Base-by-base conservation (phyloP, 2,329 filamentous ascomycete species). In the Hypocrella siamensis region DNA sequence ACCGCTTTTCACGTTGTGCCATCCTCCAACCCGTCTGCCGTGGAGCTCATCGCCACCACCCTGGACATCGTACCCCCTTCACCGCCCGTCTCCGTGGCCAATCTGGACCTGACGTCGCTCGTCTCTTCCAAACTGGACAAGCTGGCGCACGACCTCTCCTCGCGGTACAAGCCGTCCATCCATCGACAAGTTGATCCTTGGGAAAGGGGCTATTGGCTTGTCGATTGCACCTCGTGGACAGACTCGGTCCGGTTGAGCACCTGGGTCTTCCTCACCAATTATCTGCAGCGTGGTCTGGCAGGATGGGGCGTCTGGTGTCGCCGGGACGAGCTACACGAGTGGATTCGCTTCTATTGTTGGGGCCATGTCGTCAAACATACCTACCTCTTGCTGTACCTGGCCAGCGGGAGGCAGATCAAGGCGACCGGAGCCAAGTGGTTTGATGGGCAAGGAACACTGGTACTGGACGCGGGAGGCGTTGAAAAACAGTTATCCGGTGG, bases 131-230 rank as follows among this genome's bases (percentile, higher is more conserved):
- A 65, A 40, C 57, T 83, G 2, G 63, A 63, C 3, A 48, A 55
- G 31, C 45, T 53, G 0, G 60, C 66, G n/a, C 56, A 70, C 17
- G 59, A 67, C 12, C 53, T 75, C 4, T 40, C 53, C 0, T 60
- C 58, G 3, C 63, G 66, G 4, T 82, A 70, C 49, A 58, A 51
- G 4, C 74, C 76, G 4, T 31, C 30, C 5, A 18, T 32, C 6
- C 35, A 17, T n/a, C 43, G 52, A 0, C 40, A 44, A 5, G 39
- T 52, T 2, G 60, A 68, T 31, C 53, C 54, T 2, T 67, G 78
- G 24, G 84, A 93, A 49, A 66, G 86, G 12, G 86, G 85, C 1
- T 75, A 80, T 52, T 94, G 86, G 86, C 51, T 61, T 3, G 44
- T 93, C 4, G 58, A 74, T 39, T 74, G 67, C 40, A 46, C 53